phyloP scores from a whole-genome alignment of 371 early-diverging fungal genomes.

The Rhizopus microsporus region DNA sequence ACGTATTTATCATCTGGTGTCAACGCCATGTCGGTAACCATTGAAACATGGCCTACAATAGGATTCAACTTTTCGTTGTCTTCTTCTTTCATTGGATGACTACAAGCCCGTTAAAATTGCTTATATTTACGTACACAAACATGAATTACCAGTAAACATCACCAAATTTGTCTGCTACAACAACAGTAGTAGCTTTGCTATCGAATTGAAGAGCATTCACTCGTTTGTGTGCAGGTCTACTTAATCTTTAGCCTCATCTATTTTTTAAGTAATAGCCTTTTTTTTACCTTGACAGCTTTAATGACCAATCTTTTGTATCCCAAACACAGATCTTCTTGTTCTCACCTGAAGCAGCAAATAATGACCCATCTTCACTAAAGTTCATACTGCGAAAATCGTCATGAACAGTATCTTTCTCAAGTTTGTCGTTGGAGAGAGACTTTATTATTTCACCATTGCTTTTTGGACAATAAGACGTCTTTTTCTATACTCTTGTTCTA shows the following conservation, averaged over 20 bases:
- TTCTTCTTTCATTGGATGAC: slow-evolving; percentile 39
- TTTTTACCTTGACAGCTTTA: slow-evolving; percentile 47
- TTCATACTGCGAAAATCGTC: slow-evolving; percentile 58
- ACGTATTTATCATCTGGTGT: slow-evolving; percentile 65
- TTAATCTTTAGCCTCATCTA: background rate
- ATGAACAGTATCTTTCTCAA: slow-evolving; percentile 30
- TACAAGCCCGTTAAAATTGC: slow-evolving; percentile 8
- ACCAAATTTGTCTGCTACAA: slow-evolving; percentile 95
- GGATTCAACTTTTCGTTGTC: slow-evolving; percentile 55
- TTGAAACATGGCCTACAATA: slow-evolving; percentile 93
- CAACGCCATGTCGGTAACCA: slow-evolving; percentile 84
- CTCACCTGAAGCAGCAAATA: slow-evolving; percentile 68
- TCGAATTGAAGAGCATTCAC: slow-evolving; percentile 71
- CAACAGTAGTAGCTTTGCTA: slow-evolving; percentile 54
- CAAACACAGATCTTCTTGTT: slow-evolving; percentile 74
- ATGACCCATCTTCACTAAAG: slow-evolving; percentile 61
- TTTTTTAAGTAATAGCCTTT: background rate
- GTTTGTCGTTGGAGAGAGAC: slow-evolving; percentile 33
- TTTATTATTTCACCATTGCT: slow-evolving; percentile 51
- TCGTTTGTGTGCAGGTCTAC: slow-evolving; percentile 64
- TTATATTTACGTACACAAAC: no score
- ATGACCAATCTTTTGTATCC: slow-evolving; percentile 64
- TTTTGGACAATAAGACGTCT: background rate
- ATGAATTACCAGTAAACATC: slow-evolving; percentile 80
- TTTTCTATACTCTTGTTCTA: background rate